Evolutionary conservation across 2,329 filamentous ascomycete genomes (phyloP), one percentile per base, ranked within the genome.

Genomic region (Sporothrix variecibatus): DNA sequence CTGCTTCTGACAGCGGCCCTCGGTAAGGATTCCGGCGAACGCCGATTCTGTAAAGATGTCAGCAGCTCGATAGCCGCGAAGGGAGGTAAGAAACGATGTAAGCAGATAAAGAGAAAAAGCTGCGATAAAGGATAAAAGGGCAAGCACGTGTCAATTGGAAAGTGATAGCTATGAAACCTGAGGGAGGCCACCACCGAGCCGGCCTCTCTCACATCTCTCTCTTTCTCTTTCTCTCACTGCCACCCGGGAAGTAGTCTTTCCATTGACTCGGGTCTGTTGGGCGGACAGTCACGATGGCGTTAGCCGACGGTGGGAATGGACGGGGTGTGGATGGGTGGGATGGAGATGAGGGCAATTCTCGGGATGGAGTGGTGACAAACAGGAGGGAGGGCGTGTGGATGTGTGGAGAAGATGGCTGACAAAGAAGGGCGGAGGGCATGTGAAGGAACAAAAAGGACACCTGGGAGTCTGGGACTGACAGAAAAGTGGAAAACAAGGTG

Each of bases 131-230:
- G 15, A 40, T 3, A 40, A 64, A 38, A 9, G 31, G 3, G 60
- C n/a, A 23, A 26, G 60, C 60, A 64, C 31, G 60, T 38, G 31
- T 64, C 31, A 64, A 26, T 56, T 28, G 51, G 51, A 23, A 28
- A 28, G 9, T 20, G 51, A 7, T 7, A 8, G 31, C 28, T 11
- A 9, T 60, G n/a, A 56, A 11, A 12, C 3, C 15, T 49, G 26
- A n/a, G 56, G 56, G 56, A 60, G 56, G 56, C 56, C 56, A 60
- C 56, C 56, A 56, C 51, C n/a, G 51, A 56, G 51, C 51, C 23
- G 12, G 56, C n/a, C 28, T 9, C 28, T 60, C 20, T 43, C 11
- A 12, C 20, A 12, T n/a, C n/a, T 31, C 26, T 6, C 26, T 58
- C 17, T 43, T 9, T 8, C 20, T 9, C 20, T 23, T 20, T 9